Evolutionary conservation across 495 filamentous ascomycete genomes (phyloP).

Genomic region (Xylaria grammica): DNA sequence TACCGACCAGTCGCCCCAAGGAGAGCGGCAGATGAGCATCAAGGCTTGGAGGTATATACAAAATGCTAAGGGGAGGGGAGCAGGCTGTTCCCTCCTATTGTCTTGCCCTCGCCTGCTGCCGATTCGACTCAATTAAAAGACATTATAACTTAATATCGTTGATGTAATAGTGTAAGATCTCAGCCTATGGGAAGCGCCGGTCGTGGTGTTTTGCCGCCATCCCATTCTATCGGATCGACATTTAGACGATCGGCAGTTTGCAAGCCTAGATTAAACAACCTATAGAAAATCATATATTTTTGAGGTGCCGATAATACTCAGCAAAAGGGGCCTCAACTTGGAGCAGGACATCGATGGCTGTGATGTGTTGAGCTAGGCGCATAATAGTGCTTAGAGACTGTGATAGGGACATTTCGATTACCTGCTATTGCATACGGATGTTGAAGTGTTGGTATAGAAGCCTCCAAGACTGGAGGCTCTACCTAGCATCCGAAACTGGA

Average conservation of each 20-base stretch:
- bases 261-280: neutral
- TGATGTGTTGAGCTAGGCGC: no score
- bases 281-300: no score
- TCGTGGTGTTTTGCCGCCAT: neutral
- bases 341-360: no score
- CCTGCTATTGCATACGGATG: no score
- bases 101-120: neutral
- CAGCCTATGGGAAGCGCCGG: neutral
- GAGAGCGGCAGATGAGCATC: neutral
- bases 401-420: no score
- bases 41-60: neutral
- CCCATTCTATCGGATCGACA: conserved; percentile 15
- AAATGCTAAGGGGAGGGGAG: neutral
- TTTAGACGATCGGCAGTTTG: conserved; percentile 14
- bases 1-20: neutral
- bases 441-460: no score
- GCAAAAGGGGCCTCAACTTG: no score
- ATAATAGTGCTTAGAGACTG: no score
- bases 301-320: no score
- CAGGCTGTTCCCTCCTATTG: no score
- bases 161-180: neutral
- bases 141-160: neutral
- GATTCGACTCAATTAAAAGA: neutral
- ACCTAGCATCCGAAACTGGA: no score
- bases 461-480: no score